These are phyloP conservation scores for Helicostylum pulchrum DNA, from an alignment of 192 early-diverging fungal genomes.

Conservation along the genomic window DNA sequence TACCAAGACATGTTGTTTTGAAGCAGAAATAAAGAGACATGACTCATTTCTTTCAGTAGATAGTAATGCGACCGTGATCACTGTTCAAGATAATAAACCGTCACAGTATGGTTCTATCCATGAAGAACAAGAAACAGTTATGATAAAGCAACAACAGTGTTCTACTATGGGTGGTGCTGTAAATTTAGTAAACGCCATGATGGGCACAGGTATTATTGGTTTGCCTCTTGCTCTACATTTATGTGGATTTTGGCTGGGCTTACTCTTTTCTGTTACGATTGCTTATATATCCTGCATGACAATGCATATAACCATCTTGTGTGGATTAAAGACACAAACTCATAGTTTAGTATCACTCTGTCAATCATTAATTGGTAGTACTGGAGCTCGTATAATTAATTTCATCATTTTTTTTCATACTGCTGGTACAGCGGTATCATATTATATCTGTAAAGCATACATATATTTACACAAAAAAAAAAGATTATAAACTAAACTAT, in stretches of 20 bases:
- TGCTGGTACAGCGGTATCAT: conserved; percentile 17
- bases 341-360: conserved; percentile 52
- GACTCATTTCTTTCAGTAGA: too few species aligned
- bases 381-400: conserved; percentile 48
- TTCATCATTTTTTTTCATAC: conserved; percentile 58
- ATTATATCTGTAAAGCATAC: conserved; percentile 20
- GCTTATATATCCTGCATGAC: conserved; percentile 49
- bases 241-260: conserved; percentile 60
- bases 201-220: conserved; percentile 66
- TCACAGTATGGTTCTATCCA: too few species aligned
- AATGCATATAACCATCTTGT: conserved; percentile 52
- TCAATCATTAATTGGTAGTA: conserved; percentile 42
- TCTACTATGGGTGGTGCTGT: conserved; percentile 29
- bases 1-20: too few species aligned
- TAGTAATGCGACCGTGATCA: too few species aligned
- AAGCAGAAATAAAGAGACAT: too few species aligned
- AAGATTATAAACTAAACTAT: background rate
- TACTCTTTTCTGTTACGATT: conserved; percentile 42
- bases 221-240: conserved; percentile 59
- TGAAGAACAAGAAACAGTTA: too few species aligned
- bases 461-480: background rate
- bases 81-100: too few species aligned
- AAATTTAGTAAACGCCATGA: conserved; percentile 65
- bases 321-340: conserved; percentile 45
- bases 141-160: too few species aligned